Base-by-base conservation (phyloP, 202 grass and related monocot species). In the Cymbopogon flexuosus region DNA sequence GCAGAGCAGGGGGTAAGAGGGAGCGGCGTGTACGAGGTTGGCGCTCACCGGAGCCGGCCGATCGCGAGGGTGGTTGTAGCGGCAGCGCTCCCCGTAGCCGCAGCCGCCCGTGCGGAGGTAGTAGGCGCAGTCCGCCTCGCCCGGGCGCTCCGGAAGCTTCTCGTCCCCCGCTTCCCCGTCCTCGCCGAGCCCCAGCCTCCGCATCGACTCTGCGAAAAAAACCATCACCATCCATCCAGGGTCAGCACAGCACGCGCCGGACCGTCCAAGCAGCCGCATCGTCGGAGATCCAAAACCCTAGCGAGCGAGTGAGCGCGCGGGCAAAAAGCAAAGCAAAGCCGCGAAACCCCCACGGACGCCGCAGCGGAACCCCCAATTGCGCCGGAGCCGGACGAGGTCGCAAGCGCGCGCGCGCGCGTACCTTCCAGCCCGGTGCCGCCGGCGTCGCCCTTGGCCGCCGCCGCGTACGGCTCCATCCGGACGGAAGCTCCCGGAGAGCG, bases 1-100 rank as follows among this genome's bases (percentile, higher is more conserved):
- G 46, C 45, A 79, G 45, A 52, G 22, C 31, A 11, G 18, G 40
- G 40, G 52, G 51, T 54, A 19, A 2, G 51, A 0, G 8, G 16
- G 0, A 57, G 7, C 10, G 14, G 8, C 39, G 23, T 9, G 4
- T 47, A 22, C 1, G 24, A n/a, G 71, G 16, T 19, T 74, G 14
- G 36, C 0, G 70, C 82, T 91, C 85, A 90, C 90, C 82, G 81
- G 56, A 1, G 51, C 29, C 19, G 86, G 46, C 21, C 82, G 87
- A 86, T 92, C 88, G 69, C 79, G 95, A 0, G 95, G 95, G 72
- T 98, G 95, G 84, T 95, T 98, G 90, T 91, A 98, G 64, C 92
- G 90, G 73, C 95, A 98, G 72, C 37, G 90, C 67, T 88, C 88
- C 12, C 95, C 92, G 84, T 98, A 98, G 59, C 82, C 79, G 84